phyloP scores from a whole-genome alignment of 768 basidiomycete species.

The Lanmaoa pseudosensibilis region DNA sequence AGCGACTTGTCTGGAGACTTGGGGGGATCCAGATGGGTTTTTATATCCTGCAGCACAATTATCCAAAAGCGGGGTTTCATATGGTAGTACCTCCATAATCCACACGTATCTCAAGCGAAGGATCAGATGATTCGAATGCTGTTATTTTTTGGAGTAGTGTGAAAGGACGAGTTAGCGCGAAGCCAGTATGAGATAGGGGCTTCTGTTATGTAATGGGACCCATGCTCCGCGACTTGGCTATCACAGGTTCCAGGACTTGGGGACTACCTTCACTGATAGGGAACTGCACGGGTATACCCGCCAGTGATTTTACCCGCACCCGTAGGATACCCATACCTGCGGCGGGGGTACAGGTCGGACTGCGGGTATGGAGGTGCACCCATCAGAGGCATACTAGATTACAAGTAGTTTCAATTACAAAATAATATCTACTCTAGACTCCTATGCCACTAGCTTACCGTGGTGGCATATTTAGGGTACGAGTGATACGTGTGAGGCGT shows the following conservation, averaged over 20 bases:
- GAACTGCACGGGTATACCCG: too few relatives aligned
- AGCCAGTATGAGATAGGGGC: background rate
- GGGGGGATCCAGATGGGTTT: background rate
- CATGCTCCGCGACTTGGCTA: background rate
- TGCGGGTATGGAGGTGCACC: too few relatives aligned
- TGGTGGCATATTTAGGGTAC: too few relatives aligned
- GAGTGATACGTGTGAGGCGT: too few relatives aligned
- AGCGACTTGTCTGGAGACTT: background rate
- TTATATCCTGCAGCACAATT: slow-evolving; percentile 12
- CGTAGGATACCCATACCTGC: too few relatives aligned
- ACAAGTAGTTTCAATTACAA: too few relatives aligned
- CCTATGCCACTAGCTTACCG: too few relatives aligned
- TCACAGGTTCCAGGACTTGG: background rate
- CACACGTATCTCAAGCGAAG: background rate
- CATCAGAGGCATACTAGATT: too few relatives aligned
- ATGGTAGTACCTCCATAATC: background rate
- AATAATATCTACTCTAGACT: too few relatives aligned
- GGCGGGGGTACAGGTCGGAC: too few relatives aligned
- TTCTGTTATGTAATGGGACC: background rate
- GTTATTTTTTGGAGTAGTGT: slow-evolving; percentile 2
- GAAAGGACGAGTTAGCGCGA: background rate
- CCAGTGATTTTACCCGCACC: too few relatives aligned
- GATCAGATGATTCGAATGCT: slow-evolving; percentile 18
- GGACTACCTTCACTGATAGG: background rate
- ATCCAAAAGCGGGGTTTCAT: slow-evolving; percentile 7